Conservation (phyloP, 805 yeast species). For the Metschnikowia vanudenii region DNA sequence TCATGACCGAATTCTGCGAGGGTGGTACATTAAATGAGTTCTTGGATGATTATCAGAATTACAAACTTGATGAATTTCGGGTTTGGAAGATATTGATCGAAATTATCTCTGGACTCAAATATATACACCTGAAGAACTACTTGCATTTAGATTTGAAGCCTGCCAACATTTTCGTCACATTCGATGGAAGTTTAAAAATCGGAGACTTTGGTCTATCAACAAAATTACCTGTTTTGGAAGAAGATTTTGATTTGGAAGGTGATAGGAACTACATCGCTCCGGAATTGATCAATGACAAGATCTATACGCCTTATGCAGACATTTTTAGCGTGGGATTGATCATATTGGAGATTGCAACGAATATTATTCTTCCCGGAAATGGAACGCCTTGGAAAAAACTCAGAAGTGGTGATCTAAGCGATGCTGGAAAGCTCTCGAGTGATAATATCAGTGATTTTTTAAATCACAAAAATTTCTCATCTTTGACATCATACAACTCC, state of each 20-base stretch:
- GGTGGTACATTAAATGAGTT: slow-evolving; percentile 87
- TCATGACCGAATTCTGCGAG: slow-evolving; percentile 94
- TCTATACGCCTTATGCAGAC: slow-evolving; percentile 90
- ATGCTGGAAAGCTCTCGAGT: slow-evolving; percentile 80
- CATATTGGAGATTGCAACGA: slow-evolving; percentile 93
- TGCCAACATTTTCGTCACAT: slow-evolving; percentile 89
- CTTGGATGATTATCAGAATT: slow-evolving; percentile 67
- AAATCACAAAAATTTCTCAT: slow-evolving; percentile 36
- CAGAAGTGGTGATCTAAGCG: slow-evolving; percentile 91
- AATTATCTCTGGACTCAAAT: slow-evolving; percentile 72
- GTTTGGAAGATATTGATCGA: slow-evolving; percentile 96
- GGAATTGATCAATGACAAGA: slow-evolving; percentile 78
- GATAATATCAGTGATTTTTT: slow-evolving; percentile 45
- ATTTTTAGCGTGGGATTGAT: slow-evolving; percentile 91
- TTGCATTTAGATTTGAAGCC: slow-evolving; percentile 93
- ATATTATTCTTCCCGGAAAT: slow-evolving; percentile 90
- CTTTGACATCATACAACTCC: slow-evolving; percentile 34
- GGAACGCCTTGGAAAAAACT: slow-evolving; percentile 96
- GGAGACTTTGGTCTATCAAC: slow-evolving; percentile 98
- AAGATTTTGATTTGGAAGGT: slow-evolving; percentile 87
- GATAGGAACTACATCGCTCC: slow-evolving; percentile 98
- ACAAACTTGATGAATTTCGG: slow-evolving; percentile 89
- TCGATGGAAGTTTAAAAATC: slow-evolving; percentile 89
- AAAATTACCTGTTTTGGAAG: slow-evolving; percentile 62
- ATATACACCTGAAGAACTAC: slow-evolving; percentile 70